Conservation (phyloP, 805 yeast genomes). For the Candida easanensis region DNA sequence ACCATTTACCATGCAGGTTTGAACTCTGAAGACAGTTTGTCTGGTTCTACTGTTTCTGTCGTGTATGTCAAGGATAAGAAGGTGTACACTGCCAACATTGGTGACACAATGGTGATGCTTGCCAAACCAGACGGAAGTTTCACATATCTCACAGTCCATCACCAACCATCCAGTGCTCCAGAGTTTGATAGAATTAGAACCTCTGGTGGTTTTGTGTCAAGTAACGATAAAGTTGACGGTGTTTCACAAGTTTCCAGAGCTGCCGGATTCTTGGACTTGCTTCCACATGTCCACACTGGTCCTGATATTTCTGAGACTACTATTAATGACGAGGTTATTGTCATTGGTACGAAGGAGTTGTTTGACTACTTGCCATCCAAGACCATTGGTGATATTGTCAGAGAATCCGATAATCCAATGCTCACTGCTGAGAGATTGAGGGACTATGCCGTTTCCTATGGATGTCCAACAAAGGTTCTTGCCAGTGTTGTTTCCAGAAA, state of each 20-base stretch:
- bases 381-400: constrained; percentile 84
- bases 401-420: constrained; percentile 81
- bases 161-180: constrained; percentile 74
- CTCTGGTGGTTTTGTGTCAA: constrained; percentile 87
- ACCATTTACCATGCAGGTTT: constrained; percentile 59
- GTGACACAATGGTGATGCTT: constrained; percentile 82
- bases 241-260: constrained; percentile 82
- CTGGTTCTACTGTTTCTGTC: constrained; percentile 86
- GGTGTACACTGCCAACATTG: constrained; percentile 82
- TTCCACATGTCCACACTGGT: constrained; percentile 87
- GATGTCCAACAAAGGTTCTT: constrained; percentile 73
- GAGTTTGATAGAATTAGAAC: constrained; percentile 87
- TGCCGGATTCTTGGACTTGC: constrained; percentile 80
- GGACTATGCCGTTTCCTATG: constrained; percentile 92
- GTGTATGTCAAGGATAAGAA: constrained; percentile 70
- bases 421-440: constrained; percentile 89
- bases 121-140: constrained; percentile 82
- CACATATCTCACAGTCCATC: constrained; percentile 67
- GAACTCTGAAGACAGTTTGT: constrained; percentile 61
- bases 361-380: constrained; percentile 86
- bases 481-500: constrained; percentile 77
- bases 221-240: constrained; percentile 83
- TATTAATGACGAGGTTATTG: constrained; percentile 77
- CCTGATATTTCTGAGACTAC: constrained; percentile 70
- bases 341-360: constrained; percentile 76